Conservation (phyloP, 129 eudicot genomes). For the Mikania micrantha region DNA sequence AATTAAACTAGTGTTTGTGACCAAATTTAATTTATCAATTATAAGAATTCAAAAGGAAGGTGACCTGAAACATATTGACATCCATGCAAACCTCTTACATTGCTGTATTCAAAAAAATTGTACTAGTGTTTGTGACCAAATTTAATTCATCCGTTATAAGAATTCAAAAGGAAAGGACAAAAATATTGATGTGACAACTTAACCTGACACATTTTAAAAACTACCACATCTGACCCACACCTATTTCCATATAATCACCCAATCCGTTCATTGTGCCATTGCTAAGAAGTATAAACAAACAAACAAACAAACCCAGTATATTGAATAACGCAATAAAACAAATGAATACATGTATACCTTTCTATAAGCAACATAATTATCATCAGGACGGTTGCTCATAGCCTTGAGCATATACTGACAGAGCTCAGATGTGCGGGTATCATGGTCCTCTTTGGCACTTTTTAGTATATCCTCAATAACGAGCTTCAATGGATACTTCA, state of each 20-base stretch:
- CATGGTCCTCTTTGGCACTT: slow-evolving; percentile 44
- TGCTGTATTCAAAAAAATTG: background rate
- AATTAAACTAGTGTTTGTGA: background rate
- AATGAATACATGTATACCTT: slow-evolving; percentile 42
- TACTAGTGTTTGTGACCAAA: background rate
- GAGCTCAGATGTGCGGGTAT: slow-evolving; percentile 41
- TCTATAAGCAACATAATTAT: slow-evolving; percentile 94
- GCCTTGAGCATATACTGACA: slow-evolving; percentile 68
- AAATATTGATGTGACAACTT: background rate
- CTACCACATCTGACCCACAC: background rate
- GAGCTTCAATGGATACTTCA: slow-evolving; percentile 70
- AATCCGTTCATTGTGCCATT: background rate
- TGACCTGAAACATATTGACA: background rate
- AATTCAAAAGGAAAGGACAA: background rate
- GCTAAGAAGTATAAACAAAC: too few species aligned
- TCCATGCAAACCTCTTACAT: background rate
- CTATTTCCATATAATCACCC: background rate
- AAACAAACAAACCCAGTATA: too few species aligned
- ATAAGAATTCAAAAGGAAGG: background rate
- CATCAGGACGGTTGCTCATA: slow-evolving; percentile 77
- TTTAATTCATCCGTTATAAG: background rate
- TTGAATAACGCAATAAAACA: background rate
- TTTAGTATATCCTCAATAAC: slow-evolving; percentile 62
- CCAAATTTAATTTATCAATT: background rate
- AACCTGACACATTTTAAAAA: background rate